Base-by-base conservation (phyloP, 228 moss, liverwort and hornwort species). In the Sphagnum fallax region DNA sequence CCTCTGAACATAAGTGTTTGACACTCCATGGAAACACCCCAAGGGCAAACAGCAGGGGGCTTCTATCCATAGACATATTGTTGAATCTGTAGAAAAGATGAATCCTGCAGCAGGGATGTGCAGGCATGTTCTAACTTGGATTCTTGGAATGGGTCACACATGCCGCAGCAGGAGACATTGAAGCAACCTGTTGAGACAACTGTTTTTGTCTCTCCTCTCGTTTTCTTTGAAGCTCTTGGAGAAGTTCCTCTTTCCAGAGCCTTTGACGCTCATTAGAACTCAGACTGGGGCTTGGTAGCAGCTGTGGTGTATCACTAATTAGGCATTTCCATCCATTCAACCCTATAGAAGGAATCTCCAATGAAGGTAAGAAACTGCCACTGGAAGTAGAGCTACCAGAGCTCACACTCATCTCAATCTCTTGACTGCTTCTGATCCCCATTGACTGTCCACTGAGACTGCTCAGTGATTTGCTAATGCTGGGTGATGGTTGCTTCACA, bases 191-290 rank as follows among this genome's bases (percentile, higher is more conserved):
- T 47, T 88, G 89, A 47, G 86, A 77, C 66, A 86, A 68, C 81
- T 32, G 32, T 32, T 89, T 96, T 14, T 86, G 81, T 78, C 83
- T 92, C 78, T 96, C 96, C 76, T 92, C 96, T 74, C 96, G 82
- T 77, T 83, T 96, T 78, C 88, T 72, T 76, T 91, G 78, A 60
- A 96, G 89, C 77, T 96, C 95, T 71, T 86, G 85, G 70, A 90
- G 91, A 59, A 96, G 83, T 63, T 92, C 92, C 80, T 87, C 88
- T 71, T 90, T 89, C 96, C 96, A 96, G 68, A 89, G 70, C 71
- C 89, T 91, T 68, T 91, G 92, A 18, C 92, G 88, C 77, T 91
- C 96, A 61, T 12, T 77, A 6, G 87, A 75, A 69, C 77, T 87
- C 75, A 79, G 49, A 10, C 81, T 81, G 53, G 85, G 77, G 49